Percentiles rank a stretch among this genome's conserved stretches.
phyloP scores from a whole-genome alignment of 2,329 filamentous ascomycete genomes.

The Esteya vermicola region DNA sequence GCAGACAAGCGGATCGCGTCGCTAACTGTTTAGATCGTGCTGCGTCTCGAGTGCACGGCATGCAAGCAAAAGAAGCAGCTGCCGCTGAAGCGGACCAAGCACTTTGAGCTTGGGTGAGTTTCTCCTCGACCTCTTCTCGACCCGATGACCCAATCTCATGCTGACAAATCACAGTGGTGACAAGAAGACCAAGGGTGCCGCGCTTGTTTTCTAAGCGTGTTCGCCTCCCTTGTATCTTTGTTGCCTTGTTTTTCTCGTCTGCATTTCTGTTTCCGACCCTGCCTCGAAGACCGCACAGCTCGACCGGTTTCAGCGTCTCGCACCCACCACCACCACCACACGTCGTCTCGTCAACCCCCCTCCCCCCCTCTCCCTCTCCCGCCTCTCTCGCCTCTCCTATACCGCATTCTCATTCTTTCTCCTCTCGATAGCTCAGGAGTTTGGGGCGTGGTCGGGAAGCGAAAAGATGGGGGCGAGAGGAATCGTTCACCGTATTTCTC shows the following conservation, averaged over 20 bases:
- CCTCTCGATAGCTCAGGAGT: not conserved
- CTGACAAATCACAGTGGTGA: conserved; percentile 63
- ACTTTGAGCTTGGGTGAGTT: conserved; percentile 85
- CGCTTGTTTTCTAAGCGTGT: conserved; percentile 88
- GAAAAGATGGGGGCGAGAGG: not conserved
- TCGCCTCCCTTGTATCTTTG: not conserved
- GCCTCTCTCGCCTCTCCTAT: not conserved
- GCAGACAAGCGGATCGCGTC: too few species aligned
- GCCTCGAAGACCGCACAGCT: not conserved
- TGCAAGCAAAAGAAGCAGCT: conserved; percentile 99
- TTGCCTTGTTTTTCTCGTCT: conserved; percentile 1
- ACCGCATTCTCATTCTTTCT: not conserved
- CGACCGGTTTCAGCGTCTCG: not conserved
- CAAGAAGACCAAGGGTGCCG: conserved; percentile 99
- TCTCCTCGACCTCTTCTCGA: conserved; percentile 1
- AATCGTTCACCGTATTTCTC: too few species aligned
- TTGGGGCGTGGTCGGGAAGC: not conserved
- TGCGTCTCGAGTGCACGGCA: conserved; percentile 90
- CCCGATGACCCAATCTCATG: not conserved
- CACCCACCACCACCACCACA: not conserved
- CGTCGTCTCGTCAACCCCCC: too few species aligned
- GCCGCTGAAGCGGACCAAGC: conserved; percentile 99
- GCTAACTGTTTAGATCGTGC: conserved; percentile 48
- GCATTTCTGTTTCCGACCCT: not conserved
- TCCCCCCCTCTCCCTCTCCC: not conserved